These are phyloP conservation scores for Sisymbrium altissimum DNA, from an alignment of 345 rosid genomes.

Conservation along the genomic window DNA sequence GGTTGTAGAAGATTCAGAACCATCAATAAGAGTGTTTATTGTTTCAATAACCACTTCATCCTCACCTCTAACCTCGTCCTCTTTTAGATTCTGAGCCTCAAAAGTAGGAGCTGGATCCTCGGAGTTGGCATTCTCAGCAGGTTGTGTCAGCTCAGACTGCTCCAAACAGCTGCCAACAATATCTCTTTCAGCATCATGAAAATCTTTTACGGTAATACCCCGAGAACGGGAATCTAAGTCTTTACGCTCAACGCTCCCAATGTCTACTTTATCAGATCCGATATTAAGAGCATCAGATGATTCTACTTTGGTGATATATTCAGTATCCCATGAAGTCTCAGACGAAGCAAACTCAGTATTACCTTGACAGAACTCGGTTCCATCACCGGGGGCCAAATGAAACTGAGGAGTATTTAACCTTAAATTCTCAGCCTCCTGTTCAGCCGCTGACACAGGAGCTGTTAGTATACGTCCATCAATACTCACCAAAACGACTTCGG, in stretches of 20 bases:
- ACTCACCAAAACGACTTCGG: constrained; percentile 82
- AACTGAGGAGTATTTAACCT: constrained; percentile 65
- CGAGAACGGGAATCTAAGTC: constrained; percentile 27
- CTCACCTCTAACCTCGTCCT: constrained; percentile 31
- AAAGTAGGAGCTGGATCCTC: constrained; percentile 29
- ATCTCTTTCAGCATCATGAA: constrained; percentile 34
- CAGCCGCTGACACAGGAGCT: constrained; percentile 72
- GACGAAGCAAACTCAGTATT: constrained; percentile 54
- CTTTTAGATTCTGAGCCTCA: constrained; percentile 27
- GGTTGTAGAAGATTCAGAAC: constrained; percentile 5
- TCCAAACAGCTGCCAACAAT: constrained; percentile 51
- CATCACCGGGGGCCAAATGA: constrained; percentile 80
- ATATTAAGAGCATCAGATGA: constrained; percentile 34
- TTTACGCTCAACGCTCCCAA: constrained; percentile 16
- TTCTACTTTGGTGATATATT: constrained; percentile 44
- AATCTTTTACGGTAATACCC: constrained; percentile 28
- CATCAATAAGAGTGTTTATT: constrained; percentile 10
- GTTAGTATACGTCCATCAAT: constrained; percentile 80
- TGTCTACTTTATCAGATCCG: constrained; percentile 24
- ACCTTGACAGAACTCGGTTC: constrained; percentile 58
- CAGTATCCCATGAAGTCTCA: constrained; percentile 51
- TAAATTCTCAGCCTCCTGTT: constrained; percentile 53
- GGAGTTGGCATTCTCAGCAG: constrained; percentile 29
- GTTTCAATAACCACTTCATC: constrained; percentile 30
- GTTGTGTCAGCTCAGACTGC: constrained; percentile 40